Evolutionary conservation across 345 rosid species (phyloP).

Genomic region (Aegle marmelos): DNA sequence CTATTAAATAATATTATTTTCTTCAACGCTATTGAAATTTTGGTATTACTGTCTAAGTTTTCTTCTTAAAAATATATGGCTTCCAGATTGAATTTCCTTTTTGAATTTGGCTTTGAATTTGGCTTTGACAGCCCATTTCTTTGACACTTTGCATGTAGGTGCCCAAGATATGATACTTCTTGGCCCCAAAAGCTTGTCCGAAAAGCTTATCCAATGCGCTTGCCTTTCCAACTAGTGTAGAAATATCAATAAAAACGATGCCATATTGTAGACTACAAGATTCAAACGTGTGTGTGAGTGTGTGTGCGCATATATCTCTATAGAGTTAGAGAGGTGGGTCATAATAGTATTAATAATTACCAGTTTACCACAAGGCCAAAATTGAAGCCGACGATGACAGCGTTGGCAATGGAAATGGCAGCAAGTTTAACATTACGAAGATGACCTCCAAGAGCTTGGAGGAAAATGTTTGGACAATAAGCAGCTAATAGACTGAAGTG

Average conservation of each 20-base stretch:
- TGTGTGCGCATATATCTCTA: too few relatives aligned
- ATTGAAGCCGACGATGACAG: constrained; percentile 65
- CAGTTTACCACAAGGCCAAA: constrained; percentile 56
- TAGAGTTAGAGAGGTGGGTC: too few relatives aligned
- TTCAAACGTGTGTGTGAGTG: too few relatives aligned
- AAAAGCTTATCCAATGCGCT: constrained; percentile 69
- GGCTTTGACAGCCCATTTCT: too few relatives aligned
- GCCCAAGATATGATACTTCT: constrained; percentile 54
- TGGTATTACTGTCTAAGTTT: too few relatives aligned
- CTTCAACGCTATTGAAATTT: too few relatives aligned
- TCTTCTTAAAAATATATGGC: too few relatives aligned
- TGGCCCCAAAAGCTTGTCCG: constrained; percentile 77
- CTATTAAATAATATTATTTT: too few relatives aligned
- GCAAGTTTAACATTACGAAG: constrained; percentile 62
- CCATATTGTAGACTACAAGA: too few relatives aligned
- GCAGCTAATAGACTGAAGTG: constrained; percentile 45
- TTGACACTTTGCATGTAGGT: constrained; percentile 51
- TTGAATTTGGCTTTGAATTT: too few relatives aligned
- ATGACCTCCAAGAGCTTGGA: constrained; percentile 67
- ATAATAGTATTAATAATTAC: not conserved
- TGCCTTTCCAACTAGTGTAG: constrained; percentile 55
- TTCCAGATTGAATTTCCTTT: too few relatives aligned
- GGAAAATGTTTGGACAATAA: constrained; percentile 45
- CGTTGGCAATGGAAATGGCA: constrained; percentile 61
- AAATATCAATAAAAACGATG: too few relatives aligned